These are phyloP conservation scores for Euphorbia corollata DNA, from an alignment of 441 rosid species.

Conservation along the genomic window DNA sequence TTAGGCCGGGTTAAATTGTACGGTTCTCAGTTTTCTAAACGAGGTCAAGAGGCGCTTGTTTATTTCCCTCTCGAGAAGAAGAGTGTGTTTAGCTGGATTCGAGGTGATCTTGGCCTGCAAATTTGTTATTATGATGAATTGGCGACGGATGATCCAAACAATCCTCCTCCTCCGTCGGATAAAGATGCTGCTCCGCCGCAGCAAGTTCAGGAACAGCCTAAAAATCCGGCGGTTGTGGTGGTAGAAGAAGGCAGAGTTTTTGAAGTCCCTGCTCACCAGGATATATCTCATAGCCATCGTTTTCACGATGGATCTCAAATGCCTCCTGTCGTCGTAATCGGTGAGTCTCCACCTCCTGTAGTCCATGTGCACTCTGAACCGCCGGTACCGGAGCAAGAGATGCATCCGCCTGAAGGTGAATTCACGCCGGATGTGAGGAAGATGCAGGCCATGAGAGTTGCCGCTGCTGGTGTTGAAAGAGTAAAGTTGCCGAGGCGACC, in stretches of 20 bases:
- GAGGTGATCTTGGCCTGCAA: slow-evolving; percentile 77
- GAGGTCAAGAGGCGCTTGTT: slow-evolving; percentile 69
- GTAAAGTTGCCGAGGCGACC: slow-evolving; percentile 43
- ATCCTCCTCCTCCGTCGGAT: slow-evolving; percentile 14
- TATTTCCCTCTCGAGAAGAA: slow-evolving; percentile 73
- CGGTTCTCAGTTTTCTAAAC: slow-evolving; percentile 60
- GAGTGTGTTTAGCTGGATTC: slow-evolving; percentile 82
- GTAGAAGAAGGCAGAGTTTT: slow-evolving; percentile 51
- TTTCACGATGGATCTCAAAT: slow-evolving; percentile 30
- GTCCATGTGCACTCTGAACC: slow-evolving; percentile 33
- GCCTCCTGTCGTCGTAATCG: slow-evolving; percentile 46
- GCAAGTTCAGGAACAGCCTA: slow-evolving; percentile 13
- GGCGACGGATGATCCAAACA: slow-evolving; percentile 29
- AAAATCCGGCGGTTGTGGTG: slow-evolving; percentile 29
- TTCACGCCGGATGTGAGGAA: slow-evolving; percentile 50
- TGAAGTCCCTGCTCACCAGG: slow-evolving; percentile 38
- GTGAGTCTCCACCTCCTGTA: slow-evolving; percentile 51
- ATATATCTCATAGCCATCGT: slow-evolving; percentile 28
- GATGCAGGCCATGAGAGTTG: slow-evolving; percentile 46
- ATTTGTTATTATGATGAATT: slow-evolving; percentile 70
- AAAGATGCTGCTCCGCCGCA: slow-evolving; percentile 22
- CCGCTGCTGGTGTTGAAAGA: slow-evolving; percentile 37
- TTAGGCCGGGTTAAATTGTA: slow-evolving; percentile 75
- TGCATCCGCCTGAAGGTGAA: slow-evolving; percentile 23
- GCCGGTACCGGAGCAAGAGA: slow-evolving; percentile 13